Base-by-base conservation (phyloP, 2,329 filamentous ascomycete genomes). In the Arthroderma sp. region DNA sequence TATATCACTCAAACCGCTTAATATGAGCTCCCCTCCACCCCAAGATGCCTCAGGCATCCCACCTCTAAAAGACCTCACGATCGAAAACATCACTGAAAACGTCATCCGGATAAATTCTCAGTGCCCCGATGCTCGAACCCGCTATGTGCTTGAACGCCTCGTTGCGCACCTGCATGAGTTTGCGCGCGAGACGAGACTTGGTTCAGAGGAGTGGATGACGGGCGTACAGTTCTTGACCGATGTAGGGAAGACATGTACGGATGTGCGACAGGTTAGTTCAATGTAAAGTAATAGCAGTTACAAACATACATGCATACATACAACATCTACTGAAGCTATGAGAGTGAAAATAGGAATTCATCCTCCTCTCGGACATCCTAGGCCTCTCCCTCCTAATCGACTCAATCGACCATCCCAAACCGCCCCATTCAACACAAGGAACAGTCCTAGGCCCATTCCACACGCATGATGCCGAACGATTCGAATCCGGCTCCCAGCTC, bases 381-480 rank as follows among this genome's bases (percentile, higher is more conserved):
- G 85, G 84, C 34, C 75, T 91, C 32, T 87, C 82, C 22, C 74
- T 88, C 47, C 76, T 91, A 3, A 80, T 91, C 52, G 84, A 91
- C 66, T 77, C 73, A 53, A 88, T 91, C 68, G 82, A 87, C 67
- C 83, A 89, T 65, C 85, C 85, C 28, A 89, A 86, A 60, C 83
- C 82, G 0, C 58, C 75, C 0, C 61, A 68, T 37, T 73, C 72
- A 29, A 91, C 85, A 28, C 83, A 89, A 61, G 83, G 84, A 47
- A 85, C 83, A 0, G 82, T 91, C 7, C 74, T 89, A 0, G 85
- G 85, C 0, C 85, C 85, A 33, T 89, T 88, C 69, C 83, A 89
- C 68, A 86, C 81, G 1, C 82, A 88, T 64, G 82, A 88, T 56
- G 83, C 83, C 5, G 70, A 78, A 43, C 55, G 60, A 40, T 54